Conservation (phyloP, 352 stramenopile genomes). For the Phytophthora pseudosyringae region DNA sequence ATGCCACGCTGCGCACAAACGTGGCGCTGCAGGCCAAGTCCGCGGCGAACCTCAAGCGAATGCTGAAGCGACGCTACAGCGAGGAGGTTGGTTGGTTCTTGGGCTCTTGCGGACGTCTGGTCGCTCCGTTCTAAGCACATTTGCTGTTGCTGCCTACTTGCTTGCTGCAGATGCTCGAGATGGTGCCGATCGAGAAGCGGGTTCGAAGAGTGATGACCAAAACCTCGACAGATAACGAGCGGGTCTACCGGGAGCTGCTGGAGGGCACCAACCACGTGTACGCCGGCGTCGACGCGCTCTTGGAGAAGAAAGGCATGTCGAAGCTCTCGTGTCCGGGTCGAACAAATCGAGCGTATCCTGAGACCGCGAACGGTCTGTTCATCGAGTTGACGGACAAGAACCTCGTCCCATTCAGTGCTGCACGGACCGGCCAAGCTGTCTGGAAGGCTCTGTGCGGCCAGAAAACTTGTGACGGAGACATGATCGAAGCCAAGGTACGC, state of each 20-base stretch:
- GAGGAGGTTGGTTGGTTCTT: conserved; percentile 20
- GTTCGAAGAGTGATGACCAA: background rate
- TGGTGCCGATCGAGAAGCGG: conserved; percentile 19
- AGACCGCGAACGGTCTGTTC: conserved; percentile 19
- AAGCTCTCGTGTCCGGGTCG: conserved; percentile 14
- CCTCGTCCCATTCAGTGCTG: conserved; percentile 14
- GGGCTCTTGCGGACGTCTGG: background rate
- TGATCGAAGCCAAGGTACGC: conserved; percentile 22
- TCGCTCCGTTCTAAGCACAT: background rate
- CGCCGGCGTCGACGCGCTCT: conserved; percentile 8
- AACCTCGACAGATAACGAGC: background rate
- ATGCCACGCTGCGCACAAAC: conserved; percentile 8
- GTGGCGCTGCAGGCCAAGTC: conserved; percentile 11
- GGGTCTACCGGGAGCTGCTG: conserved; percentile 16
- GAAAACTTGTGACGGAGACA: conserved; percentile 17
- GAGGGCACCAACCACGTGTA: conserved; percentile 10
- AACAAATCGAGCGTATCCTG: background rate
- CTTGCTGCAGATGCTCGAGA: conserved; percentile 28
- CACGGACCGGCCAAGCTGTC: conserved; percentile 5
- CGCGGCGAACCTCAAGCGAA: conserved; percentile 27
- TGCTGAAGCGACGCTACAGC: conserved; percentile 29
- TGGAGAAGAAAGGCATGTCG: conserved; percentile 15
- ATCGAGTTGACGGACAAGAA: conserved; percentile 27
- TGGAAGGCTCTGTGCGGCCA: conserved; percentile 14
- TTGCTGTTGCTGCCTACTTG: background rate